These are phyloP conservation scores for Colletotrichum chlorophyti DNA, from an alignment of 2,329 filamentous ascomycete genomes.

Conservation along the genomic window DNA sequence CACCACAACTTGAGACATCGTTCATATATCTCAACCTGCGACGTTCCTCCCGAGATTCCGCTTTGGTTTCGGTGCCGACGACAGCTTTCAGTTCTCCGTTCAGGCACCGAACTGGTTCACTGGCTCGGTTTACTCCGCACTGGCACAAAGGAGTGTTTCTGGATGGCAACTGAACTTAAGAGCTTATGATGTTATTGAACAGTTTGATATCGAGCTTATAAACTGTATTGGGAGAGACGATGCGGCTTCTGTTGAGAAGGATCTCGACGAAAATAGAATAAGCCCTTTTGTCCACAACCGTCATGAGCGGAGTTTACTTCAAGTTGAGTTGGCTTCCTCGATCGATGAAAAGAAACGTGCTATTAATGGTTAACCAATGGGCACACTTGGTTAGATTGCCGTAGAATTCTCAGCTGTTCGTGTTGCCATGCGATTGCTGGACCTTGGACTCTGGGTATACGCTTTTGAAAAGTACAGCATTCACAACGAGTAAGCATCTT, in stretches of 20 bases:
- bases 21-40: background rate
- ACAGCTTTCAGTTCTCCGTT: background rate
- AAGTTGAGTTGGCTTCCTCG: background rate
- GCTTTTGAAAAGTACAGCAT: too few species aligned
- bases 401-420: too few species aligned
- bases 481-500: too few species aligned
- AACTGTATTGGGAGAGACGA: fast-evolving
- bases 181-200: background rate
- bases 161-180: background rate
- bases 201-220: fast-evolving
- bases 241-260: background rate
- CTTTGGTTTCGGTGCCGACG: background rate
- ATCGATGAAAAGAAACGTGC: too few species aligned
- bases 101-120: background rate
- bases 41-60: background rate
- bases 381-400: too few species aligned
- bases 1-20: background rate
- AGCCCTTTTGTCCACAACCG: background rate
- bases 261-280: background rate
- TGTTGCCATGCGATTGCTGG: too few species aligned
- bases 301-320: fast-evolving
- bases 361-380: too few species aligned
- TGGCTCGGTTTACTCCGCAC: background rate
- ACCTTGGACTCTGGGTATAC: too few species aligned
- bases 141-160: background rate